A percentile compares a stretch with the other conserved stretches of the same genome.
Conservation (phyloP, 306 rosid species). For the Leucaena leucocephala region DNA sequence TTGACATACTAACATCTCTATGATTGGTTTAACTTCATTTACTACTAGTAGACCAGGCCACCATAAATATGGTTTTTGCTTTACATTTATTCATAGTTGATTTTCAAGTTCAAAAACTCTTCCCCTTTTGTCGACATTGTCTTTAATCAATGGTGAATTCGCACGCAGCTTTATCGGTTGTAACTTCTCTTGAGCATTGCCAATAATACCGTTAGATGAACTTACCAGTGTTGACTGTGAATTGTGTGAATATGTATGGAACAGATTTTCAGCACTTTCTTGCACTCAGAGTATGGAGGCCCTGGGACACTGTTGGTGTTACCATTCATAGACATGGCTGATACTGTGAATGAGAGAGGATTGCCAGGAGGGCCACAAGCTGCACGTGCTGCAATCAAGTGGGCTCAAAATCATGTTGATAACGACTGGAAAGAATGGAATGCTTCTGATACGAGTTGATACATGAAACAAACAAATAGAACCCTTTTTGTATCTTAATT, state of each 20-base stretch:
- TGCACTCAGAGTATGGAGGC: conserved; percentile 88
- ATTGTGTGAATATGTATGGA: conserved; percentile 1
- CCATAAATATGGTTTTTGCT: neutral
- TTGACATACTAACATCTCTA: neutral
- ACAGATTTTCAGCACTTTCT: conserved; percentile 75
- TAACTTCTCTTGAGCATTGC: neutral
- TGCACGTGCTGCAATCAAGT: conserved; percentile 78
- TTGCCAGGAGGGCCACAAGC: conserved; percentile 90
- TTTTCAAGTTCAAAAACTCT: neutral
- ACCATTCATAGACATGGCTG: conserved; percentile 87
- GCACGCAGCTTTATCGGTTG: too few species aligned
- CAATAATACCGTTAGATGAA: neutral
- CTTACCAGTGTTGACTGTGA: conserved; percentile 26
- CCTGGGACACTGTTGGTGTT: conserved; percentile 85
- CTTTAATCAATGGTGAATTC: neutral
- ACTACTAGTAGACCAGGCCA: too few species aligned
- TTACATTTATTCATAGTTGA: neutral
- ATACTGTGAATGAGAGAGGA: conserved; percentile 59
- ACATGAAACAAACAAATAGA: neutral
- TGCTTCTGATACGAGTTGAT: conserved; percentile 45
- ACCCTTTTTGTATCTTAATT: conserved; percentile 20
- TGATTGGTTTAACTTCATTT: neutral
- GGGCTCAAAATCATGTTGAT: conserved; percentile 83
- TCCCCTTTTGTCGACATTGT: neutral
- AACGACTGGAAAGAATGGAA: conserved; percentile 93